phyloP scores from a whole-genome alignment of 2,329 filamentous ascomycete genomes.

The Aurifilum marmelostoma region DNA sequence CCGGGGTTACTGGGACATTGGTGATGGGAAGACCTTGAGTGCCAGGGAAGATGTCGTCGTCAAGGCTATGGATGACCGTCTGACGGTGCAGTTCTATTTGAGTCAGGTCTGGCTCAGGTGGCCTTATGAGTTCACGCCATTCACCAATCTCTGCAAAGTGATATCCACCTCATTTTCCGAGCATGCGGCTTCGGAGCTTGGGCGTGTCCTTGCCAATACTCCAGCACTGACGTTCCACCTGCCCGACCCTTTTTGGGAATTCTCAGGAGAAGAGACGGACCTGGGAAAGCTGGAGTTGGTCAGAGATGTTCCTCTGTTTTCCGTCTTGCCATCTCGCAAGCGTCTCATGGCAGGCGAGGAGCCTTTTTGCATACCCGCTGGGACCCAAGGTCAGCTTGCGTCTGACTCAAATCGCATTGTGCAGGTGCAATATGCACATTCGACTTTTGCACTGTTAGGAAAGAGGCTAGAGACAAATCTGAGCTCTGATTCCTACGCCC shows the following conservation, averaged over 20 bases:
- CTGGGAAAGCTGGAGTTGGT: slow-evolving; percentile 75
- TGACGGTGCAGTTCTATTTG: slow-evolving; percentile 63
- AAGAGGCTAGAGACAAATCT: slow-evolving; percentile 73
- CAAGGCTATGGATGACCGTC: slow-evolving; percentile 56
- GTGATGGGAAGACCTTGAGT: slow-evolving; percentile 44
- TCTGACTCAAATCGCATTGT: slow-evolving; percentile 78
- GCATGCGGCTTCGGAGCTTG: slow-evolving; percentile 44
- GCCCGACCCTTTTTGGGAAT: slow-evolving; percentile 71
- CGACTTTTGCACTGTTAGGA: slow-evolving; percentile 77
- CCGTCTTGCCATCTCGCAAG: slow-evolving; percentile 48
- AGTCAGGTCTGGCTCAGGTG: slow-evolving; percentile 75
- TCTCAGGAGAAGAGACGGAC: slow-evolving; percentile 84
- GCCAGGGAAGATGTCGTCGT: slow-evolving; percentile 41
- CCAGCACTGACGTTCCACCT: slow-evolving; percentile 77
- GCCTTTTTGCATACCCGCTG: slow-evolving; percentile 64
- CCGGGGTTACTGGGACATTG: slow-evolving; percentile 58
- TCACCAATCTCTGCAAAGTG: slow-evolving; percentile 71
- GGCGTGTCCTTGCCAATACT: slow-evolving; percentile 64
- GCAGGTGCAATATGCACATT: slow-evolving; percentile 78
- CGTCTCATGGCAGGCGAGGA: slow-evolving; percentile 49
- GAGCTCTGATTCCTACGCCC: slow-evolving; percentile 56
- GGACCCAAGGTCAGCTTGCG: slow-evolving; percentile 73
- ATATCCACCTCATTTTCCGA: slow-evolving; percentile 57
- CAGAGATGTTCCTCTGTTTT: slow-evolving; percentile 66
- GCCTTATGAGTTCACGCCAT: slow-evolving; percentile 82